Evolutionary conservation across 495 filamentous ascomycete species (phyloP).

Genomic region (Lepraria neglecta): DNA sequence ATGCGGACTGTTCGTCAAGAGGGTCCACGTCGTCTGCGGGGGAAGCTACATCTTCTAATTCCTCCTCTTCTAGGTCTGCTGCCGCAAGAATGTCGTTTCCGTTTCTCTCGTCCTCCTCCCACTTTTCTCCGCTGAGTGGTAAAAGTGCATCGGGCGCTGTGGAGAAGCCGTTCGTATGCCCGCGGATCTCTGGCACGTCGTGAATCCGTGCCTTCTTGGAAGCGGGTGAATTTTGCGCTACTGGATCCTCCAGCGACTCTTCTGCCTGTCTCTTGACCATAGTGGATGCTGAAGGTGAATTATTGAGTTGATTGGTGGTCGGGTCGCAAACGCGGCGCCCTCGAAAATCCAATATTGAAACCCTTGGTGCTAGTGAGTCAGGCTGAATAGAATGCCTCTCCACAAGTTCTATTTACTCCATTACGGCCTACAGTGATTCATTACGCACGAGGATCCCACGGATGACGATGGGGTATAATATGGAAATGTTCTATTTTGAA

Average conservation of each 20-base stretch:
- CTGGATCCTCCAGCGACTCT: slow-evolving; percentile 63
- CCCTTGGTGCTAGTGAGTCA: too few relatives aligned
- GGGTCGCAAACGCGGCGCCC: background rate
- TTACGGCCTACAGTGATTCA: too few relatives aligned
- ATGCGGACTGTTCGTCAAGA: slow-evolving; percentile 39
- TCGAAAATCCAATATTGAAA: background rate
- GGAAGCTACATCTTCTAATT: slow-evolving; percentile 37
- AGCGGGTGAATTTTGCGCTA: slow-evolving; percentile 56
- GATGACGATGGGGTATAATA: too few relatives aligned
- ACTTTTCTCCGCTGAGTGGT: slow-evolving; percentile 35
- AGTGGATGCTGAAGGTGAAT: background rate
- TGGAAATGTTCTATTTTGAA: too few relatives aligned
- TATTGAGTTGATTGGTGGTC: background rate
- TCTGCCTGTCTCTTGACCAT: slow-evolving; percentile 77
- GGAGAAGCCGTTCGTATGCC: slow-evolving; percentile 30
- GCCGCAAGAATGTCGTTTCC: slow-evolving; percentile 37
- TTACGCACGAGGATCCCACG: too few relatives aligned
- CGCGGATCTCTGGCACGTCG: slow-evolving; percentile 39
- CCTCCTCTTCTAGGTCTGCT: slow-evolving; percentile 38
- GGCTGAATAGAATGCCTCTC: too few relatives aligned
- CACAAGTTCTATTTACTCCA: too few relatives aligned
- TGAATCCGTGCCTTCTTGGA: slow-evolving; percentile 71
- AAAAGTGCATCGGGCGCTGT: slow-evolving; percentile 37
- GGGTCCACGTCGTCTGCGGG: slow-evolving; percentile 33
- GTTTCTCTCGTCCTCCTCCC: slow-evolving; percentile 35